Conservation (phyloP, 192 early-diverging fungal species). For the Funneliformis mosseae region DNA sequence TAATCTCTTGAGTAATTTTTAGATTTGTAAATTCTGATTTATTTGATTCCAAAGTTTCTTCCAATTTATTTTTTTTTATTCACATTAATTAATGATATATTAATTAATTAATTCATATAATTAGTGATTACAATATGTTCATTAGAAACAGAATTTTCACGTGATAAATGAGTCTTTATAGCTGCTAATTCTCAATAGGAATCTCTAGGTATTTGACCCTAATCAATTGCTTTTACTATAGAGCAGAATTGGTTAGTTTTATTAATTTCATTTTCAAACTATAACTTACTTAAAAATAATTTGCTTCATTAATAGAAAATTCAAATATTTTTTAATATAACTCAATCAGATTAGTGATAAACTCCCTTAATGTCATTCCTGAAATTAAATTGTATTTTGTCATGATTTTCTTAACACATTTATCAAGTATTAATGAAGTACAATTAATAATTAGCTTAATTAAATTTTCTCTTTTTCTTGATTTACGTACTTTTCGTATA, state of each 20-base stretch:
- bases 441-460: neutral
- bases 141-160: neutral
- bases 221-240: neutral
- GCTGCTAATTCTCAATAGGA: neutral
- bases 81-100: neutral
- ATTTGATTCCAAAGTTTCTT: neutral
- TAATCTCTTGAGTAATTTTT: neutral
- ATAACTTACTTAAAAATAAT: neutral
- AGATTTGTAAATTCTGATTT: neutral
- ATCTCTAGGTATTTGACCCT: neutral
- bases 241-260: neutral
- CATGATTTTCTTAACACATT: neutral
- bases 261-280: neutral
- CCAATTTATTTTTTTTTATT: neutral
- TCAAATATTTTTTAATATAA: neutral
- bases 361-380: neutral
- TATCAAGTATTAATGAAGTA: neutral
- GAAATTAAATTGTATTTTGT: neutral
- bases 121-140: neutral
- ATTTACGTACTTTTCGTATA: neutral
- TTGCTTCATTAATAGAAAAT: constrained; percentile 1
- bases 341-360: neutral
- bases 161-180: neutral
- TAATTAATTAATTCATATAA: neutral
- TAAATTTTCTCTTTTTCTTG: neutral